phyloP scores from a whole-genome alignment of 768 basidiomycete species.

The Amanita inopinata region DNA sequence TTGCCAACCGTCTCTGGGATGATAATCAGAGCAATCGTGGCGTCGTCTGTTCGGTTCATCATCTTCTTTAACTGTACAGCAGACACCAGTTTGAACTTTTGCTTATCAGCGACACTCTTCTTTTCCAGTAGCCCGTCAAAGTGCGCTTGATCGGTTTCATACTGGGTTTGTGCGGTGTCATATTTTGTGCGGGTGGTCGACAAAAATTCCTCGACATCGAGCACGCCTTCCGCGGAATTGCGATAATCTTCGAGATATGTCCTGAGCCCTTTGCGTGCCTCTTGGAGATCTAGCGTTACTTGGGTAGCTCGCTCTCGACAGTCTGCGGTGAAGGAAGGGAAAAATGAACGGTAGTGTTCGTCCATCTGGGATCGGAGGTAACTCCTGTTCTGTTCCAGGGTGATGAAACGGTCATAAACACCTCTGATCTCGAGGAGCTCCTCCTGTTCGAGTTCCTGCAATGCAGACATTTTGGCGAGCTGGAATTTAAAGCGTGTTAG shows the following conservation, averaged over 20 bases:
- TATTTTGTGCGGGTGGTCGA: background rate
- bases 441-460: slow-evolving; percentile 6
- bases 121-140: background rate
- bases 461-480: slow-evolving; percentile 1
- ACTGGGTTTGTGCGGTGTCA: background rate
- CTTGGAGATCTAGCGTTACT: background rate
- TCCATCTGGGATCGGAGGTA: background rate
- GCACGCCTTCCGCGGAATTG: background rate
- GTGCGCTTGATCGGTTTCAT: background rate
- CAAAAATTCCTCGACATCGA: background rate
- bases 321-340: background rate
- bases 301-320: background rate
- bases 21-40: slow-evolving; percentile 10
- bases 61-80: slow-evolving; percentile 1
- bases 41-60: slow-evolving; percentile 11
- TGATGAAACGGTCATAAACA: slow-evolving; percentile 7
- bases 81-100: background rate
- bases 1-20: slow-evolving; percentile 2
- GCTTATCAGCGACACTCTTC: background rate
- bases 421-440: slow-evolving; percentile 4
- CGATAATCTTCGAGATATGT: background rate
- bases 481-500: slow-evolving; percentile 10
- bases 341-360: background rate
- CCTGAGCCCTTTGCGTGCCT: background rate
- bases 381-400: slow-evolving; percentile 4